Evolutionary conservation across 805 yeast genomes (phyloP), one percentile per base, ranked within the genome.

Genomic region (Sporopachydermia quercuum): DNA sequence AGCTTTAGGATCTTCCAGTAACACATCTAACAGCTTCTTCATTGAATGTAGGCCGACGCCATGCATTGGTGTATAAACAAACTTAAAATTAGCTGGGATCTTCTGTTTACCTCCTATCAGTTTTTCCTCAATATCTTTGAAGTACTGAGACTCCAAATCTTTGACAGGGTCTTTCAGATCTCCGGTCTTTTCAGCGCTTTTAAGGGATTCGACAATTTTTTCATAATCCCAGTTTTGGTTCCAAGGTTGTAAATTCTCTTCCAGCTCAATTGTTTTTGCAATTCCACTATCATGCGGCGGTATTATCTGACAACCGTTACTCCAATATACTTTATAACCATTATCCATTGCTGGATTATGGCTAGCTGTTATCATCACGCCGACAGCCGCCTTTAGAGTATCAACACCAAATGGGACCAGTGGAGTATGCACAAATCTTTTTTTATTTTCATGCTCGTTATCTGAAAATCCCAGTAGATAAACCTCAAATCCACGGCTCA

Each of bases 311-410:
- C 96, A 89, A 3, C 96, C 97, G 54, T 89, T 89, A 5, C 68
- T 63, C 74, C 91, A 85, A 61, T 91, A 89, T 1, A 89, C 97
- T 53, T 89, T 89, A 60, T 84, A 89, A 0, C 97, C 97, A 52
- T 87, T 87, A 54, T 86, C 96, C 49, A 71, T 63, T 23, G 80
- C 80, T 1, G 91, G 89, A 53, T 81, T 81, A 52, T 83, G 94
- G 39, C 91, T 80, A 1, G 95, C 94, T 1, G 95, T 85, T 18
- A 87, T 73, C 96, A 87, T 87, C 1, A 89, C 80, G 16, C 97
- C 98, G 39, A 77, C 83, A 0, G 78, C 63, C 0, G 94, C 82
- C 0, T 58, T 46, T 41, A 60, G 66, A 18, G 62, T 50, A 45
- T 81, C 83, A 17, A 89, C 78, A 0, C 81, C 75, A 57, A 82